These are phyloP conservation scores for Suillus hirtellus DNA, from an alignment of 768 basidiomycete genomes.

Conservation along the genomic window DNA sequence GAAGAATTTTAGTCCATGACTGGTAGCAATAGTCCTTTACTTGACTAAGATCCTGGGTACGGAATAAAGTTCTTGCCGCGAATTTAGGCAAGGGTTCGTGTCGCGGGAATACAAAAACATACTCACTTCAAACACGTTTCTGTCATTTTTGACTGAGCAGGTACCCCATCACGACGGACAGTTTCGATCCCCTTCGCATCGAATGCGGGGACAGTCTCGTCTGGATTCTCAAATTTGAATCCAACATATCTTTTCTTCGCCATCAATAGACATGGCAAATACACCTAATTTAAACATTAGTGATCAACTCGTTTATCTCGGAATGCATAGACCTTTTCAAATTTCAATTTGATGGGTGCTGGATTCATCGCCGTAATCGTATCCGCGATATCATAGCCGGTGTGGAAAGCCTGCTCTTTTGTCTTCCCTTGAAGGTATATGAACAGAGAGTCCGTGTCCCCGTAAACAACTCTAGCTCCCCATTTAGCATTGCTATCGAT, in stretches of 20 bases:
- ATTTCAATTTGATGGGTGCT: conserved; percentile 91
- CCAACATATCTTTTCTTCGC: conserved; percentile 99
- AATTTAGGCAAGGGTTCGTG: not conserved
- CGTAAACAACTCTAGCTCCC: conserved; percentile 94
- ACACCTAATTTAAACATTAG: conserved; percentile 59
- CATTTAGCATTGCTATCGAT: conserved; percentile 80
- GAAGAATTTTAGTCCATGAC: conserved; percentile 83
- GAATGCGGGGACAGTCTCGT: conserved; percentile 77
- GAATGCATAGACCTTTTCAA: conserved; percentile 75
- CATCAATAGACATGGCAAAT: conserved; percentile 91
- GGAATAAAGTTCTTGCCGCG: conserved; percentile 69
- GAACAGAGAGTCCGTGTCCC: conserved; percentile 97
- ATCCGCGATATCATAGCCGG: conserved; percentile 92
- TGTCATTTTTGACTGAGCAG: conserved; percentile 90
- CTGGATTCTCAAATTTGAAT: conserved; percentile 87
- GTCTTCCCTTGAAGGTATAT: conserved; percentile 87
- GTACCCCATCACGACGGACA: conserved; percentile 87
- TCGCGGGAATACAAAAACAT: not conserved
- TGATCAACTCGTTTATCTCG: not conserved
- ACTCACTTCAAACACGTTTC: conserved; percentile 85
- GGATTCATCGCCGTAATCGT: conserved; percentile 86
- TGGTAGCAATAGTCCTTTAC: conserved; percentile 86
- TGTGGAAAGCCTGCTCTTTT: conserved; percentile 90
- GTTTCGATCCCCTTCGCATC: conserved; percentile 99
- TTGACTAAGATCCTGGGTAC: conserved; percentile 83